Evolutionary conservation across 2,329 filamentous ascomycete species (phyloP).

Genomic region (Sporothrix dimorphospora): DNA sequence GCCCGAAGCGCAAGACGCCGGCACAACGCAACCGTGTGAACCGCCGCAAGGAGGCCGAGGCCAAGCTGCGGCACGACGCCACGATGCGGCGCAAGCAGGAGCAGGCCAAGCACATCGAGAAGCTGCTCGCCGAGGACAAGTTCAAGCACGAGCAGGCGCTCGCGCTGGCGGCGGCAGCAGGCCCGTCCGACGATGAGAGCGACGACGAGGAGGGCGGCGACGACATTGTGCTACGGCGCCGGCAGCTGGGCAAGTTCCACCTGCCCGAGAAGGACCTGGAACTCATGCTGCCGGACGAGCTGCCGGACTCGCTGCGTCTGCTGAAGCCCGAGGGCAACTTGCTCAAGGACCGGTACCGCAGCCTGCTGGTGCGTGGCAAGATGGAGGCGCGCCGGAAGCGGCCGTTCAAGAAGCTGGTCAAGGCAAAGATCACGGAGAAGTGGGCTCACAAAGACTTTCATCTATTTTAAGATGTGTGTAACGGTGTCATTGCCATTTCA

Average conservation of each 20-base stretch:
- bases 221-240: slow-evolving; percentile 67
- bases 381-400: slow-evolving; percentile 80
- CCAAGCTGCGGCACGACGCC: slow-evolving; percentile 72
- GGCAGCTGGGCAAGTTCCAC: slow-evolving; percentile 72
- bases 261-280: slow-evolving; percentile 80
- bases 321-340: slow-evolving; percentile 96
- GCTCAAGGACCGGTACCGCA: slow-evolving; percentile 88
- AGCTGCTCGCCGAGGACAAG: slow-evolving; percentile 70
- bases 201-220: slow-evolving; percentile 62
- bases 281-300: slow-evolving; percentile 78
- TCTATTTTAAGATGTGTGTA: slow-evolving; percentile 42
- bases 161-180: slow-evolving; percentile 49
- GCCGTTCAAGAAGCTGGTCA: slow-evolving; percentile 80
- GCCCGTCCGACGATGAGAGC: slow-evolving; percentile 49
- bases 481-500: neutral
- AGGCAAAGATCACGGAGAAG: slow-evolving; percentile 85
- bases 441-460: slow-evolving; percentile 97
- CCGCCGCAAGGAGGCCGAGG: slow-evolving; percentile 85
- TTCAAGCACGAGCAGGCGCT: slow-evolving; percentile 58
- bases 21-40: slow-evolving; percentile 86
- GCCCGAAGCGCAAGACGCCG: slow-evolving; percentile 81
- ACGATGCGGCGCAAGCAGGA: slow-evolving; percentile 72
- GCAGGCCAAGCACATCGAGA: slow-evolving; percentile 72
- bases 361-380: slow-evolving; percentile 83
- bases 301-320: slow-evolving; percentile 78